Evolutionary conservation across 192 early-diverging fungal genomes (phyloP).

Genomic region (Geosiphon pyriformis): DNA sequence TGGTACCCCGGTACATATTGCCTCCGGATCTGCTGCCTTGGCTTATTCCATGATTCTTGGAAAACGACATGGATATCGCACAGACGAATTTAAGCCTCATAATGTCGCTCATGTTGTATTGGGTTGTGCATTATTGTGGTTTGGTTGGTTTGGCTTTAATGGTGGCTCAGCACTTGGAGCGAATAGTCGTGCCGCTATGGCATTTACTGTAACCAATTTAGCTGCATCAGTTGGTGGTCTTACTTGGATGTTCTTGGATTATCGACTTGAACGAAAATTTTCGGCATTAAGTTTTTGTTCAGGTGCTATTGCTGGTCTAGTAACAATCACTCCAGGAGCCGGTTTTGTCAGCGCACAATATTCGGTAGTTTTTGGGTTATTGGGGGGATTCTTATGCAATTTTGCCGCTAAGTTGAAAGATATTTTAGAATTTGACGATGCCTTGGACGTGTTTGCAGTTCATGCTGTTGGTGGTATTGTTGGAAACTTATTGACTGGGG

Average conservation of each 20-base stretch:
- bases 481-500: slow-evolving; percentile 81
- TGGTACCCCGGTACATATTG: slow-evolving; percentile 90
- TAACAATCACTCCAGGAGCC: slow-evolving; percentile 87
- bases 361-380: slow-evolving; percentile 71
- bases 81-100: slow-evolving; percentile 73
- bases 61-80: slow-evolving; percentile 67
- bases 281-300: slow-evolving; percentile 93
- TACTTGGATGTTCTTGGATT: slow-evolving; percentile 80
- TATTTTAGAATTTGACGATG: slow-evolving; percentile 82
- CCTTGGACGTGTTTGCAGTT: slow-evolving; percentile 86
- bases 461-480: slow-evolving; percentile 86
- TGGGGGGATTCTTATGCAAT: slow-evolving; percentile 74
- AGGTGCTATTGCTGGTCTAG: slow-evolving; percentile 89
- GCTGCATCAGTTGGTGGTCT: slow-evolving; percentile 76
- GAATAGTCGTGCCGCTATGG: slow-evolving; percentile 82
- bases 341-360: slow-evolving; percentile 83
- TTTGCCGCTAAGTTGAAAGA: slow-evolving; percentile 77
- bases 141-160: too few species aligned
- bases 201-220: slow-evolving; percentile 79
- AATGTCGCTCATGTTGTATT: slow-evolving; percentile 90
- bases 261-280: slow-evolving; percentile 70
- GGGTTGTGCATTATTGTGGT: slow-evolving; percentile 83
- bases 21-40: slow-evolving; percentile 82
- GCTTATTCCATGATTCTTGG: slow-evolving; percentile 84
- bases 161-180: slow-evolving; percentile 78